Base-by-base conservation (phyloP, 805 yeast species). In the Schwanniomyces polymorphus region DNA sequence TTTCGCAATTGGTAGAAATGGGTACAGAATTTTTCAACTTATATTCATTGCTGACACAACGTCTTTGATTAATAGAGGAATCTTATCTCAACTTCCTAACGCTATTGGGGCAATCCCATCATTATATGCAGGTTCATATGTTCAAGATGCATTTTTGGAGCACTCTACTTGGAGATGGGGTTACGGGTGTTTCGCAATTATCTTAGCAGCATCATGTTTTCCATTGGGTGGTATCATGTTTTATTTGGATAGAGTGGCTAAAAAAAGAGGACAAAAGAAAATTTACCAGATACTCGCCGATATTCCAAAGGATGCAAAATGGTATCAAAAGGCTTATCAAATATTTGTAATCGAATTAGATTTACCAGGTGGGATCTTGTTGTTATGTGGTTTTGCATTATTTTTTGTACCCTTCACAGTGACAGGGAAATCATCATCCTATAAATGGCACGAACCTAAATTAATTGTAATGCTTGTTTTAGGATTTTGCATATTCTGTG, bases 381-480 rank as follows among this genome's bases (percentile, higher is more conserved):
- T 31, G 14, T 31, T 31, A 14, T 31, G 35, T 31, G 18, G 18
- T 3, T 31, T 31, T 31, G 35, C 21, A 4, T 16, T 31, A 31
- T 31, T 31, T 7, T 16, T 31, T 12, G 35, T 31, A 7, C 35
- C 35, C 3, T 31, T 31, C 7, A 31, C 35, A 2, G 7, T 31
- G 3, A 31, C 21, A 16, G 35, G 21, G 9, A 31, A 7, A 11
- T 31, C 35, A 14, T 31, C 35, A 9, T 16, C 35, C 7, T 31
- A 16, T 6, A 31, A 18, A 31, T 31, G 21, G 18, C 18, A 31
- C 14, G 35, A 31, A 31, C 21, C 35, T 7, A 43, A 54, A 49
- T 12, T 52, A 40, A 35, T 62, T 39, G 61, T 47, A 7, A 60
- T 61, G 63, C 27, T 60, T n/a, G 54, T 58, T n/a, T 25, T 62